These are phyloP conservation scores for Lentinula novae-zelandiae DNA, from an alignment of 1,284 basidiomycete genomes.

Conservation along the genomic window DNA sequence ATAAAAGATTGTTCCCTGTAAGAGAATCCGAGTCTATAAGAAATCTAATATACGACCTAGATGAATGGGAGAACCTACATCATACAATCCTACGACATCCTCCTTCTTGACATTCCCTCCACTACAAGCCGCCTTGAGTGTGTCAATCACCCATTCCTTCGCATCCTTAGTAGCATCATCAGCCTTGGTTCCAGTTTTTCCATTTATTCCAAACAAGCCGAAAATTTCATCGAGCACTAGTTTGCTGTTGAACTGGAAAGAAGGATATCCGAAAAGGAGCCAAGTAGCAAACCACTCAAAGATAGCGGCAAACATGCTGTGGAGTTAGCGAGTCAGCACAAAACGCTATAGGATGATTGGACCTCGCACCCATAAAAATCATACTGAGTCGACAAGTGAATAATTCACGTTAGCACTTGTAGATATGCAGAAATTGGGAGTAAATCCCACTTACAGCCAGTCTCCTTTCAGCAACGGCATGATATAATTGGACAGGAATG, in stretches of 20 bases:
- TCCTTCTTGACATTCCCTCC: slow-evolving; percentile 3
- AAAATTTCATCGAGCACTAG: background rate
- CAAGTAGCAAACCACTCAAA: slow-evolving; percentile 5
- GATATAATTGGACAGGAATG: background rate
- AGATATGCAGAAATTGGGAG: too few relatives aligned
- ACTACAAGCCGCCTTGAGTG: background rate
- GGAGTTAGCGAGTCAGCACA: background rate
- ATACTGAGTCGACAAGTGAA: background rate
- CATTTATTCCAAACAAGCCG: background rate
- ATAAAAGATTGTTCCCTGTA: background rate
- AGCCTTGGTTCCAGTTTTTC: background rate
- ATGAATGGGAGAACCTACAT: background rate
- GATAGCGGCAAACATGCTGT: background rate
- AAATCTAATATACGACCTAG: too few relatives aligned
- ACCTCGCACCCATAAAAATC: background rate
- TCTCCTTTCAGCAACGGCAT: background rate
- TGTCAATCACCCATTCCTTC: background rate
- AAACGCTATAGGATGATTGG: background rate
- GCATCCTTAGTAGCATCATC: background rate
- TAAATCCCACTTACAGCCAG: background rate
- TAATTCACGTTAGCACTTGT: too few relatives aligned
- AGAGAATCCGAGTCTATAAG: background rate
- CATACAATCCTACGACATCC: background rate
- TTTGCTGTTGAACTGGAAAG: background rate
- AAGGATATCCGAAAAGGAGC: slow-evolving; percentile 1